phyloP scores from a whole-genome alignment of 768 basidiomycete species.

The Phanerochaete sordida region DNA sequence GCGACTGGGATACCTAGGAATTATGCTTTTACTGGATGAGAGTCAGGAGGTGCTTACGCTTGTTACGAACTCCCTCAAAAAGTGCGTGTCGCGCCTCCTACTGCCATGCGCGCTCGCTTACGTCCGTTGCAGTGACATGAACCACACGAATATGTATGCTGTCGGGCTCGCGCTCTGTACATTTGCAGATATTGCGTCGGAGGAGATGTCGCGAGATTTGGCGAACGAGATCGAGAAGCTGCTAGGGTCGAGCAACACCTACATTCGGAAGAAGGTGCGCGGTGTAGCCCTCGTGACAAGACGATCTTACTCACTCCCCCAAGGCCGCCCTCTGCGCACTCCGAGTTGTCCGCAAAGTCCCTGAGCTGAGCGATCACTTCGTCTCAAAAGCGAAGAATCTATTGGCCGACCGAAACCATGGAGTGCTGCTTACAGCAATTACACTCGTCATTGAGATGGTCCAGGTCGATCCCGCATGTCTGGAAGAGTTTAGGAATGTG shows the following conservation, averaged over 20 bases:
- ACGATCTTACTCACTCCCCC: neutral
- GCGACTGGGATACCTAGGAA: conserved; percentile 92
- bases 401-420: conserved; percentile 94
- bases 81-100: conserved; percentile 49
- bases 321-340: conserved; percentile 95
- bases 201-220: conserved; percentile 99
- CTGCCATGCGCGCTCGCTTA: conserved; percentile 5
- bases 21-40: conserved; percentile 96
- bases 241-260: conserved; percentile 94
- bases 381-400: conserved; percentile 83
- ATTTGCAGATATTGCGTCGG: conserved; percentile 97
- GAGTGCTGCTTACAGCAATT: conserved; percentile 90
- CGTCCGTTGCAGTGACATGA: conserved; percentile 78
- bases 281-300: neutral
- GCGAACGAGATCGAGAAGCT: conserved; percentile 98
- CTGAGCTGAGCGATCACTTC: conserved; percentile 94
- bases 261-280: conserved; percentile 95
- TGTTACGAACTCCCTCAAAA: conserved; percentile 97
- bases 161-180: conserved; percentile 97
- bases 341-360: conserved; percentile 92
- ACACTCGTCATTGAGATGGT: conserved; percentile 97
- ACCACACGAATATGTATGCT: conserved; percentile 98
- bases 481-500: conserved; percentile 90
- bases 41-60: conserved; percentile 96
- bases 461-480: conserved; percentile 62